phyloP scores from a whole-genome alignment of 169 alveolate genomes.

The Eimeria acervulina region DNA sequence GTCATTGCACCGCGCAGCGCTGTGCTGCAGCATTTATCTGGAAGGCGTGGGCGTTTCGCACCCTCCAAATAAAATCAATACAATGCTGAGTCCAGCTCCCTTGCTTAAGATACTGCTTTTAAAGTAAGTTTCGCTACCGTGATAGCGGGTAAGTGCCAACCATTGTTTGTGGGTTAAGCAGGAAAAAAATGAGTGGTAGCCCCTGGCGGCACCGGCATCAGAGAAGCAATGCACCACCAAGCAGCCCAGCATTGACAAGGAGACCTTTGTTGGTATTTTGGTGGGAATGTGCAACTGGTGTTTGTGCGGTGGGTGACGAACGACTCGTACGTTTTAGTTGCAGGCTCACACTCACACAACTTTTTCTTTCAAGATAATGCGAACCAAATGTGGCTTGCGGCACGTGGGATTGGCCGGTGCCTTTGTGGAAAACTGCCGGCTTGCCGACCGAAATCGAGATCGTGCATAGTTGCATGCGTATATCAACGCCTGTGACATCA shows the following conservation, averaged over 20 bases:
- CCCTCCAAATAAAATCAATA: not conserved
- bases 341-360: not conserved
- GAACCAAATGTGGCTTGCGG: too few species aligned
- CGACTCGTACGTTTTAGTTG: not conserved
- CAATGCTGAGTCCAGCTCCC: not conserved
- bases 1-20: not conserved
- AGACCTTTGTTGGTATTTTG: not conserved
- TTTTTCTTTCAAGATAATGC: too few species aligned
- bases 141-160: not conserved
- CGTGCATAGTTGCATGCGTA: too few species aligned
- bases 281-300: not conserved
- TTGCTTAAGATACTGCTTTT: not conserved
- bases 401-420: too few species aligned
- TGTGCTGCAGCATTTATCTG: not conserved
- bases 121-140: not conserved
- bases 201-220: too few species aligned
- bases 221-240: too few species aligned
- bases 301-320: not conserved
- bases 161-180: not conserved
- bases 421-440: not conserved
- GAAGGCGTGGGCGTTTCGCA: not conserved
- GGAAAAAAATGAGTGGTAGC: too few species aligned
- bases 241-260: not conserved
- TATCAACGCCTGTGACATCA: not conserved
- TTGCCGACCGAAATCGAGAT: not conserved